Percentiles rank a stretch among this genome's conserved stretches.
Evolutionary conservation across 148 eudicot genomes (phyloP).

Genomic region (Euryodendron excelsum): DNA sequence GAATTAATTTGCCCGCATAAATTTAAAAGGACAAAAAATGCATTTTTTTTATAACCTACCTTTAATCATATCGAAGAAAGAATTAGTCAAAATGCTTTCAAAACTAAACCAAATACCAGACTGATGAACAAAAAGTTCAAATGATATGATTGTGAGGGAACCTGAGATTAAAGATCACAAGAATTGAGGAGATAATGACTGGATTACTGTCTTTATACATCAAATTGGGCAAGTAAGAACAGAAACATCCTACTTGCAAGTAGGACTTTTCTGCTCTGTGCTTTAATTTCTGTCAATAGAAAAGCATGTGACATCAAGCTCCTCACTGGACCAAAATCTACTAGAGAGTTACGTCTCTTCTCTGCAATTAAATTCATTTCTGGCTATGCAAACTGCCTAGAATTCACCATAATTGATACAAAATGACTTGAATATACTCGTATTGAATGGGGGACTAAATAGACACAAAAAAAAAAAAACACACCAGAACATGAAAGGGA

Average conservation of each 20-base stretch:
- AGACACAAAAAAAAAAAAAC: background rate
- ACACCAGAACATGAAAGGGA: constrained; percentile 4
- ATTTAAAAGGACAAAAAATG: too few species aligned
- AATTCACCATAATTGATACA: background rate
- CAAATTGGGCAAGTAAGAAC: background rate
- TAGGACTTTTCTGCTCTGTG: background rate
- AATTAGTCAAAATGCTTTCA: too few species aligned
- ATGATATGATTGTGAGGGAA: constrained; percentile 4
- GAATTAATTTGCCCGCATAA: too few species aligned
- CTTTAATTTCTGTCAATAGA: background rate
- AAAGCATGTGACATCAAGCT: background rate
- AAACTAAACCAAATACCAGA: too few species aligned
- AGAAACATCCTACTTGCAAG: constrained; percentile 2
- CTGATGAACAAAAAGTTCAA: too few species aligned
- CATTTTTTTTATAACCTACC: too few species aligned
- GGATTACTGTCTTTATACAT: background rate
- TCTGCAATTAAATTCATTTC: background rate
- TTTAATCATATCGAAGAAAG: too few species aligned
- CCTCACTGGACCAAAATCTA: background rate
- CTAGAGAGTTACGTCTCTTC: background rate
- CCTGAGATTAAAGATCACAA: background rate
- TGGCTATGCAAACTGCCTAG: background rate
- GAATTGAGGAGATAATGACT: background rate
- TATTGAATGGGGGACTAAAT: too few species aligned
- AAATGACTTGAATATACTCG: background rate